phyloP scores from a whole-genome alignment of 2,329 filamentous ascomycete genomes.

The Ploettnerulaceae sp. region DNA sequence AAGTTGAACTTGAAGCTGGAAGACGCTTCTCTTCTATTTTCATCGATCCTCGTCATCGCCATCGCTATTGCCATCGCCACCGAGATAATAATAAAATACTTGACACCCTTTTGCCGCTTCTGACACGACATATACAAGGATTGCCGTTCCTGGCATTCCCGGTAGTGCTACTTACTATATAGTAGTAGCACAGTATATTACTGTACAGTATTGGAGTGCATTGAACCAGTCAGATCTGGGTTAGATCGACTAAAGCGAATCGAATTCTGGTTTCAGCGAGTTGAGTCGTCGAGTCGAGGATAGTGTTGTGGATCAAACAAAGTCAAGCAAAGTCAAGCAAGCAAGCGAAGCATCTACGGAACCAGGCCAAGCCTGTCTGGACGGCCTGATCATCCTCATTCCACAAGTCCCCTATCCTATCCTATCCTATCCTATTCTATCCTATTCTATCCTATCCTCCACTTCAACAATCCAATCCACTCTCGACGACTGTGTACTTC shows the following conservation, averaged over 20 bases:
- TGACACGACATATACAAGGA: constrained; percentile 3
- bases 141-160: not conserved
- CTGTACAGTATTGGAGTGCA: not conserved
- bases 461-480: too few species aligned
- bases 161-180: not conserved
- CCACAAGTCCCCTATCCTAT: too few species aligned
- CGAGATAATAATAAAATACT: constrained; percentile 1
- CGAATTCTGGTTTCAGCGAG: not conserved
- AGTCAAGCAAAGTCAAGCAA: too few species aligned
- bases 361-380: not conserved
- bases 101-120: not conserved
- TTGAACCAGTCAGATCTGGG: constrained; percentile 1
- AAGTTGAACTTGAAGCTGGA: not conserved
- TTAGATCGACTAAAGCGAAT: not conserved
- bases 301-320: too few species aligned
- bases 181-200: too few species aligned
- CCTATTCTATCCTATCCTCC: not conserved
- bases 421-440: not conserved
- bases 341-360: not conserved
- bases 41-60: not conserved
- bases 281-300: not conserved
- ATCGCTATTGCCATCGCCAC: too few species aligned
- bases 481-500: too few species aligned
- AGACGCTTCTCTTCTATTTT: not conserved
- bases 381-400: too few species aligned